Percentiles rank a stretch among this genome's conserved stretches.
Conservation (phyloP, 1,284 basidiomycete genomes). For the Irpex sp. region DNA sequence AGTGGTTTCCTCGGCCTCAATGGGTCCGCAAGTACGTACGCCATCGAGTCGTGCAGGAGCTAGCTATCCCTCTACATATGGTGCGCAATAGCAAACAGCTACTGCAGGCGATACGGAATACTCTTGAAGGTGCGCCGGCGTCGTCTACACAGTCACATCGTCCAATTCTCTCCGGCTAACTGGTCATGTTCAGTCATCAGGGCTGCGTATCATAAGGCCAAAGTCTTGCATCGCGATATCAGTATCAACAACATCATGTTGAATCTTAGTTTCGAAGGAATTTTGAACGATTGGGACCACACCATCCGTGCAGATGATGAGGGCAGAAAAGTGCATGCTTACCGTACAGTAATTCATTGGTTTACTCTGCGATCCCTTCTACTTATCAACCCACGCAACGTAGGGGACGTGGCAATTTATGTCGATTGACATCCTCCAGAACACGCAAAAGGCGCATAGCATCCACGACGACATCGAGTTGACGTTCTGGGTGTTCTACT, state of each 20-base stretch:
- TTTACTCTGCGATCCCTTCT: background rate
- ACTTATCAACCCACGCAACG: background rate
- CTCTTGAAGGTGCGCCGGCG: background rate
- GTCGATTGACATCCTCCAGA: background rate
- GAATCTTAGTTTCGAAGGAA: background rate
- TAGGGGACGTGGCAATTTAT: constrained; percentile 1
- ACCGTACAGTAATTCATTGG: background rate
- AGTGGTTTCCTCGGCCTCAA: background rate
- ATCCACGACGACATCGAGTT: background rate
- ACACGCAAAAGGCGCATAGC: background rate
- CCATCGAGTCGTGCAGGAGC: background rate
- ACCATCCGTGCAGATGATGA: background rate
- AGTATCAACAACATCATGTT: constrained; percentile 1
- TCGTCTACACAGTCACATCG: background rate
- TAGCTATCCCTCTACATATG: background rate
- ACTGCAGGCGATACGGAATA: background rate
- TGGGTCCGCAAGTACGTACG: background rate
- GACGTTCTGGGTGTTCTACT: background rate
- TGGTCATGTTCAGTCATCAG: background rate
- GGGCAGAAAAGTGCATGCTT: background rate
- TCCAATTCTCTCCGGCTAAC: background rate
- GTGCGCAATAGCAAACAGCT: background rate
- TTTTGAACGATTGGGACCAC: constrained; percentile 1
- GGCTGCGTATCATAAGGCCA: background rate
- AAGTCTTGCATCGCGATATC: background rate